These are phyloP conservation scores for Trichoderma sp. DNA, from an alignment of 2,329 filamentous ascomycete species.

Conservation along the genomic window DNA sequence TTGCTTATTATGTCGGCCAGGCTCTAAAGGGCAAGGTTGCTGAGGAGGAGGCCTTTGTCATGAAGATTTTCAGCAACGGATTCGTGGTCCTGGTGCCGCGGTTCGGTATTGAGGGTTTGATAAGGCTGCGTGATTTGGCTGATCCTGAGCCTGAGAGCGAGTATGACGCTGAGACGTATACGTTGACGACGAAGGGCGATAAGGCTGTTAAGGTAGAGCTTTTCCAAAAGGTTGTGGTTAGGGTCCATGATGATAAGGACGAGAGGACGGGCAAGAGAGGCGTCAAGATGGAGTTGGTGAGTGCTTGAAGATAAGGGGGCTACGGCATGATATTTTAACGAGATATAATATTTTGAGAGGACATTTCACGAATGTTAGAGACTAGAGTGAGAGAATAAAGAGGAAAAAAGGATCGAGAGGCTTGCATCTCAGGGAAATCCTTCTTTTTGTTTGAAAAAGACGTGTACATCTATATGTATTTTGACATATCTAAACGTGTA, in stretches of 20 bases:
- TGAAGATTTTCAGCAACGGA: slow-evolving; percentile 96
- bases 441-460: not conserved
- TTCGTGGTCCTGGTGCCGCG: slow-evolving; percentile 95
- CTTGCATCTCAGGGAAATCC: not conserved
- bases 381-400: not conserved
- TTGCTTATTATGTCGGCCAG: slow-evolving; percentile 98
- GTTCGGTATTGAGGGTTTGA: slow-evolving; percentile 93
- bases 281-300: slow-evolving; percentile 71
- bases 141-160: slow-evolving; percentile 75
- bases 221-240: slow-evolving; percentile 88
- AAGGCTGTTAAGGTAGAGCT: slow-evolving; percentile 68
- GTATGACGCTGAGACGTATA: slow-evolving; percentile 86
- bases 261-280: slow-evolving; percentile 95
- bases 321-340: not conserved
- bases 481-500: slow-evolving; percentile 30
- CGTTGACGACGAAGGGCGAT: slow-evolving; percentile 62
- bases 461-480: slow-evolving; percentile 24
- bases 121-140: slow-evolving; percentile 80
- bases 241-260: slow-evolving; percentile 90
- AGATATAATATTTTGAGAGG: not conserved
- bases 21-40: slow-evolving; percentile 76
- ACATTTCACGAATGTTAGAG: not conserved
- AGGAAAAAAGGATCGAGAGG: not conserved
- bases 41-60: slow-evolving; percentile 91
- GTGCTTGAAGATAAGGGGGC: slow-evolving; percentile 21